A percentile compares a stretch with the other conserved stretches of the same genome.
phyloP scores from a whole-genome alignment of 2,329 filamentous ascomycete species.

The Colletotrichum zoysiae region DNA sequence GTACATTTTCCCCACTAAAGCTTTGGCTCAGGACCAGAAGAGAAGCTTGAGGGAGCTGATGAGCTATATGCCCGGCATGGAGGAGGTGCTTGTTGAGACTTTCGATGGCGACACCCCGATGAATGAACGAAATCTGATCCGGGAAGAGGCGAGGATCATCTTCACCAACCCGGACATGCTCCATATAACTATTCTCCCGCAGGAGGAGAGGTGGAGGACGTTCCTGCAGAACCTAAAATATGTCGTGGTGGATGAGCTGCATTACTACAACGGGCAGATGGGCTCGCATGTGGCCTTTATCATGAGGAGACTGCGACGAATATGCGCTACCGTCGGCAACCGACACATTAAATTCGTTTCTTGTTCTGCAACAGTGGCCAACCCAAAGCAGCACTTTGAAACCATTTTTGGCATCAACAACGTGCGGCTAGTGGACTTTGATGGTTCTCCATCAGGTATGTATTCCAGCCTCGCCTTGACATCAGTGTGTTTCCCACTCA shows the following conservation, averaged over 20 bases:
- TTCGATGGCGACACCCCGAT: constrained; percentile 97
- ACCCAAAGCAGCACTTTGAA: constrained; percentile 91
- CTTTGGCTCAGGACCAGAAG: constrained; percentile 92
- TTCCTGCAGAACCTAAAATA: constrained; percentile 92
- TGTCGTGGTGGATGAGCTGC: constrained; percentile 91
- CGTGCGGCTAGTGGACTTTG: constrained; percentile 86
- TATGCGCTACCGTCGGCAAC: constrained; percentile 93
- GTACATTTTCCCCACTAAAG: constrained; percentile 99
- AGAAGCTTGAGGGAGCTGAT: constrained; percentile 89
- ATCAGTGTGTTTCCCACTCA: neutral
- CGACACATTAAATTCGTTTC: constrained; percentile 88
- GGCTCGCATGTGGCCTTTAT: constrained; percentile 95
- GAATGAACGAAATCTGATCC: constrained; percentile 79
- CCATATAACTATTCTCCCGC: constrained; percentile 91
- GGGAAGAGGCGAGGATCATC: constrained; percentile 90
- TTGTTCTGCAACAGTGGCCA: constrained; percentile 95
- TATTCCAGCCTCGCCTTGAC: neutral
- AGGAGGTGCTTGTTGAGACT: constrained; percentile 85
- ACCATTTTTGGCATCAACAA: constrained; percentile 92
- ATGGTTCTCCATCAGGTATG: constrained; percentile 82
- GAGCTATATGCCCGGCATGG: constrained; percentile 81
- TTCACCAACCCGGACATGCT: constrained; percentile 99
- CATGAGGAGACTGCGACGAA: constrained; percentile 87
- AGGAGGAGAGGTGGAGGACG: constrained; percentile 88
- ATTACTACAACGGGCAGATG: constrained; percentile 96